Evolutionary conservation across 768 basidiomycete genomes (phyloP).

Genomic region (Tricholoma sp.): DNA sequence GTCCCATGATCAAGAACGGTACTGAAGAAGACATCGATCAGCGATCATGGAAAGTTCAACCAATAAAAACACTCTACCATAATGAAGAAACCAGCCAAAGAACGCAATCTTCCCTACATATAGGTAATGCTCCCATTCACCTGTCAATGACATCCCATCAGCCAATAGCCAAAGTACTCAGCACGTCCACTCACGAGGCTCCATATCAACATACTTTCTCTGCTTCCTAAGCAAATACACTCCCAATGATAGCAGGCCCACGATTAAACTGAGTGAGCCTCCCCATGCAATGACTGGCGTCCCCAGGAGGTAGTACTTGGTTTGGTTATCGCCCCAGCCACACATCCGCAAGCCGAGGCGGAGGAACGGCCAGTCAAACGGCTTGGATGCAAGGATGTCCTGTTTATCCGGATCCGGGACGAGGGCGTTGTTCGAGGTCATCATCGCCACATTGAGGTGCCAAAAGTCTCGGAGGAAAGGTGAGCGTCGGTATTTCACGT

Average conservation of each 20-base stretch:
- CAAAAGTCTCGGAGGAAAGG: constrained; percentile 97
- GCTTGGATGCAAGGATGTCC: constrained; percentile 91
- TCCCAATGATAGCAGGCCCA: constrained; percentile 45
- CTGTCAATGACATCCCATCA: constrained; percentile 27
- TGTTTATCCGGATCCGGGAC: constrained; percentile 98
- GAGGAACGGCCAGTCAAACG: constrained; percentile 92
- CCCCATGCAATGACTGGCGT: constrained; percentile 95
- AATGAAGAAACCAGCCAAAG: constrained; percentile 91
- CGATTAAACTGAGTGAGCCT: constrained; percentile 58
- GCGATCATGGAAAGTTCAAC: background rate
- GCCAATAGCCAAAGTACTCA: background rate
- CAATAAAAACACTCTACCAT: constrained; percentile 42
- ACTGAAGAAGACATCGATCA: constrained; percentile 39
- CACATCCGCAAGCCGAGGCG: constrained; percentile 93
- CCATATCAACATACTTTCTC: constrained; percentile 89
- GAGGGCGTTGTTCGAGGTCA: constrained; percentile 98
- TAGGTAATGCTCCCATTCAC: constrained; percentile 92
- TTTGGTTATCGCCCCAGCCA: constrained; percentile 84
- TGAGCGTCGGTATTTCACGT: constrained; percentile 80
- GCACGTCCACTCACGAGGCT: constrained; percentile 54
- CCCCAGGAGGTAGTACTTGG: constrained; percentile 92
- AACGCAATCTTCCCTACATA: constrained; percentile 91
- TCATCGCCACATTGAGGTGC: constrained; percentile 99
- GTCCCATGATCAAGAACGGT: constrained; percentile 97
- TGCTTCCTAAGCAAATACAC: constrained; percentile 80